These are phyloP conservation scores for Leishmania turanica DNA, from an alignment of 208 protist genomes.

Conservation along the genomic window DNA sequence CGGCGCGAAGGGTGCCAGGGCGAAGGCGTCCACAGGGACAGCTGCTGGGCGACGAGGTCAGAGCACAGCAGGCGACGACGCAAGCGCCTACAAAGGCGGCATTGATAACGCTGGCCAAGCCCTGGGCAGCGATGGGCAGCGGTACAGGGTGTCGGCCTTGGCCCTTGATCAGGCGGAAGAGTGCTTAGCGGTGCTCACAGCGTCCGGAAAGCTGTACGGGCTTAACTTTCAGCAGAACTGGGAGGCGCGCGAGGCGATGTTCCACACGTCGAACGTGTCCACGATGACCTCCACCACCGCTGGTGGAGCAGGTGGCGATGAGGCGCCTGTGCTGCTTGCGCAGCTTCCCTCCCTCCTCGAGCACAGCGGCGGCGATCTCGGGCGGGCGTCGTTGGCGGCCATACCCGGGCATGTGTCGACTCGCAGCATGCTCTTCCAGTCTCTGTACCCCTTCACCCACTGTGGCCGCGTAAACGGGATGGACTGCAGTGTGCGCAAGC, in stretches of 20 bases:
- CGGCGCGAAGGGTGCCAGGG: neutral
- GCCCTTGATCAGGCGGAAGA: constrained; percentile 75
- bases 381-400: constrained; percentile 10
- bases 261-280: constrained; percentile 5
- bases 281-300: neutral
- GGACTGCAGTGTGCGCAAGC: constrained; percentile 94
- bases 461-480: constrained; percentile 88
- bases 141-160: constrained; percentile 42
- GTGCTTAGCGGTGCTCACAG: constrained; percentile 63
- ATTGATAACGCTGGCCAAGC: neutral
- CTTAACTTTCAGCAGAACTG: constrained; percentile 59
- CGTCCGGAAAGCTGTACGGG: constrained; percentile 65
- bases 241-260: constrained; percentile 30
- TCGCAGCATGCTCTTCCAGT: constrained; percentile 52
- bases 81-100: neutral
- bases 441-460: constrained; percentile 88
- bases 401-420: neutral
- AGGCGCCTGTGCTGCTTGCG: neutral
- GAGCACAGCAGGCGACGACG: neutral
- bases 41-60: neutral
- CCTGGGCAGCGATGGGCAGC: constrained; percentile 7
- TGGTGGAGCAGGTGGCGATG: neutral
- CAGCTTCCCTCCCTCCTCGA: neutral
- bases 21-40: neutral
- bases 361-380: neutral